Evolutionary conservation across 345 rosid genomes (phyloP).

Genomic region (Leavenworthia alabamica): DNA sequence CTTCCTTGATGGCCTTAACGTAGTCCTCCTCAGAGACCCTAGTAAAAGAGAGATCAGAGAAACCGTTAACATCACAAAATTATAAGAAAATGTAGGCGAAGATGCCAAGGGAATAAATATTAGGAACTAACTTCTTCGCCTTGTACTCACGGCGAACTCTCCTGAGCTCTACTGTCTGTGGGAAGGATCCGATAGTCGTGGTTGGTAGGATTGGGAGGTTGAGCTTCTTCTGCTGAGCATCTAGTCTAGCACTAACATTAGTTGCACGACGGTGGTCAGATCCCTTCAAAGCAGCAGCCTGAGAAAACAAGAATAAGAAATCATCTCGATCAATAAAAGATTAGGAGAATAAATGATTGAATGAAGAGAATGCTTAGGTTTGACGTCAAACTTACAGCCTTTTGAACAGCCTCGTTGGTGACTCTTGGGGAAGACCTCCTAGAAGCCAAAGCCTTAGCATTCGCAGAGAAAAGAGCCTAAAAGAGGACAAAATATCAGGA

Average conservation of each 20-base stretch:
- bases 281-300: slow-evolving; percentile 96
- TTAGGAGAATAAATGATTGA: neutral
- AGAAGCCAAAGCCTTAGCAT: slow-evolving; percentile 81
- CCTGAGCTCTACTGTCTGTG: slow-evolving; percentile 88
- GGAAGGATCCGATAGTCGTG: slow-evolving; percentile 97
- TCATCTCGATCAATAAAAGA: neutral
- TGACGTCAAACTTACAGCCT: slow-evolving; percentile 61
- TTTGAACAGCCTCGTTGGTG: slow-evolving; percentile 86
- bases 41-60: neutral
- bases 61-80: neutral
- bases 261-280: slow-evolving; percentile 93
- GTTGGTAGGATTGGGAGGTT: slow-evolving; percentile 94
- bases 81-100: neutral
- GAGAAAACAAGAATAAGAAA: slow-evolving; percentile 21
- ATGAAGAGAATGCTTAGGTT: neutral
- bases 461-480: slow-evolving; percentile 79
- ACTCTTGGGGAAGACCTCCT: slow-evolving; percentile 90
- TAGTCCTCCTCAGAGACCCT: slow-evolving; percentile 93
- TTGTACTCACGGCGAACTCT: slow-evolving; percentile 98
- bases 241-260: slow-evolving; percentile 76
- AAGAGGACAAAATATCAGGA: neutral
- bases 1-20: slow-evolving; percentile 77
- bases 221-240: slow-evolving; percentile 95
- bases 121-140: slow-evolving; percentile 68
- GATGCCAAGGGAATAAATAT: neutral